Conservation (phyloP, 2,329 filamentous ascomycete species). For the Microsporum audouinii region DNA sequence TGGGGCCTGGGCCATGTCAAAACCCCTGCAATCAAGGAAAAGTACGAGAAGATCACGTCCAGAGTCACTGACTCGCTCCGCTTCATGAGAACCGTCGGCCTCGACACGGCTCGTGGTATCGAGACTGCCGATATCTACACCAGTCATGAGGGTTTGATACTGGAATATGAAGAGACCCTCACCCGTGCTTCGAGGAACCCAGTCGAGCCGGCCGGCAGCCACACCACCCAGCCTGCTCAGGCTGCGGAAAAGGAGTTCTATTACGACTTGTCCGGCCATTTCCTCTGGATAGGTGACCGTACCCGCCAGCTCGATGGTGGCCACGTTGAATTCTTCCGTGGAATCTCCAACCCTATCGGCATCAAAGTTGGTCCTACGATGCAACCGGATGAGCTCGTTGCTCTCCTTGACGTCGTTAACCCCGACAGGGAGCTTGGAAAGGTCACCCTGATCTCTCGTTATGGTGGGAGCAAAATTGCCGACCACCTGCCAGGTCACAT, state of each 20-base stretch:
- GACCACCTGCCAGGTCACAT: constrained; percentile 74
- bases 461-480: constrained; percentile 68
- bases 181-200: constrained; percentile 54
- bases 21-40: constrained; percentile 68
- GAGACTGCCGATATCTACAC: constrained; percentile 92
- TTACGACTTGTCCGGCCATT: constrained; percentile 92
- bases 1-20: constrained; percentile 89
- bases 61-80: constrained; percentile 83
- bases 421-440: constrained; percentile 74
- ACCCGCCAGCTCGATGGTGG: constrained; percentile 86
- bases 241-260: constrained; percentile 47
- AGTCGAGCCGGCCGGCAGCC: constrained; percentile 20
- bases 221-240: constrained; percentile 18
- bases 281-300: constrained; percentile 96
- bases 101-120: constrained; percentile 70
- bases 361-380: constrained; percentile 93
- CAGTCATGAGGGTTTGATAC: constrained; percentile 82
- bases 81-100: constrained; percentile 89
- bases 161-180: constrained; percentile 86
- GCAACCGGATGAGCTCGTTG: constrained; percentile 60
- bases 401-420: constrained; percentile 75
- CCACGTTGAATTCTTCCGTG: constrained; percentile 95
- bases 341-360: constrained; percentile 89
- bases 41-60: constrained; percentile 73
- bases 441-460: constrained; percentile 90